Conservation (phyloP, 192 early-diverging fungal genomes). For the Coemansia sp. region DNA sequence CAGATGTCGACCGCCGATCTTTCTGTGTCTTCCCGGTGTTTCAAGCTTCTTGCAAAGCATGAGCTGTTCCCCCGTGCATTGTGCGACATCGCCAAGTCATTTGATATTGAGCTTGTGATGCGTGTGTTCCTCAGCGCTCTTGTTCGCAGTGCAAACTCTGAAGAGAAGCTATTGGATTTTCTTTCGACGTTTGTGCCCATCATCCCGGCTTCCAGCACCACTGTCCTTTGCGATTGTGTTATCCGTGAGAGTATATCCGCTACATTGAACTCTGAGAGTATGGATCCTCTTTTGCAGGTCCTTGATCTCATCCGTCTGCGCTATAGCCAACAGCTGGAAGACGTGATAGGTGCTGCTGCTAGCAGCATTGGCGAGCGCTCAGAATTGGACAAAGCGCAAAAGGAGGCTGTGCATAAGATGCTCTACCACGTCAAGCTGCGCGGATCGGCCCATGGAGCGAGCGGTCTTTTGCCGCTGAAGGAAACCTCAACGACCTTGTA, state of each 20-base stretch:
- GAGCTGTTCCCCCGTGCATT: conserved; percentile 11
- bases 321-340: conserved; percentile 33
- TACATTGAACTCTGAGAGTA: neutral
- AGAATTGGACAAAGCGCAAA: neutral
- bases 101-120: conserved; percentile 26
- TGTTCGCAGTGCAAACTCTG: conserved; percentile 14
- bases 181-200: conserved; percentile 18
- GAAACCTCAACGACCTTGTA: conserved; percentile 77
- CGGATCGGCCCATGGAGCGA: conserved; percentile 4
- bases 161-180: conserved; percentile 3
- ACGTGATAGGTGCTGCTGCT: conserved; percentile 26
- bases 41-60: conserved; percentile 13
- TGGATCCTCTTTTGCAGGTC: neutral
- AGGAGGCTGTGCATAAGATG: conserved; percentile 20
- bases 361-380: conserved; percentile 4
- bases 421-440: conserved; percentile 41
- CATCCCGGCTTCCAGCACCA: conserved; percentile 11
- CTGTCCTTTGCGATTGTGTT: conserved; percentile 22
- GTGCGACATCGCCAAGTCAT: conserved; percentile 18
- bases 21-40: conserved; percentile 9
- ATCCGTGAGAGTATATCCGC: conserved; percentile 22
- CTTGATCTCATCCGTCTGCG: conserved; percentile 36
- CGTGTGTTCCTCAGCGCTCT: conserved; percentile 25
- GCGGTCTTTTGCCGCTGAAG: conserved; percentile 54
- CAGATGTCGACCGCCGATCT: conserved; percentile 18